phyloP scores from a whole-genome alignment of 208 protist species.

The Acanthamoeba lenticulata region DNA sequence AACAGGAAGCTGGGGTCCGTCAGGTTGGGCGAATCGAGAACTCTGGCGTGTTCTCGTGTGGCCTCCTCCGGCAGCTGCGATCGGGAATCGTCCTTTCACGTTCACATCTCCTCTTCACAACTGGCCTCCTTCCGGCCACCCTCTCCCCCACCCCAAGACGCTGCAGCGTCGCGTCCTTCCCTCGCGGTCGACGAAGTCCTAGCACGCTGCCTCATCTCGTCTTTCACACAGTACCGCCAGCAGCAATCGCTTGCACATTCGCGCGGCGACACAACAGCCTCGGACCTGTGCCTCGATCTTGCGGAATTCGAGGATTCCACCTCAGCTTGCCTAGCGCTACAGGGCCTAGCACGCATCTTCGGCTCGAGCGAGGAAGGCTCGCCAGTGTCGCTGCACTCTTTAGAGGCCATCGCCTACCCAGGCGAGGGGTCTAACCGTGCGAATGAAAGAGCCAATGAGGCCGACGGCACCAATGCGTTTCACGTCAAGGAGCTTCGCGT shows the following conservation, averaged over 20 bases:
- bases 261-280: background rate
- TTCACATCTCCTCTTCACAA: background rate
- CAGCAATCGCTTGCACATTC: background rate
- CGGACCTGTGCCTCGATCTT: background rate
- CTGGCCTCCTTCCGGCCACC: background rate
- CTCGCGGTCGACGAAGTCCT: background rate
- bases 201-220: background rate
- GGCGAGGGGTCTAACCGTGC: background rate
- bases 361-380: background rate
- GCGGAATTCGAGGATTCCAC: background rate
- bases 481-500: background rate
- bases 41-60: background rate
- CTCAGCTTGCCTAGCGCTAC: background rate
- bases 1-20: background rate
- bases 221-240: background rate
- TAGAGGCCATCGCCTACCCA: slow-evolving; percentile 1
- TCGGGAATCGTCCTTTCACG: background rate
- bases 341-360: slow-evolving; percentile 4
- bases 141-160: background rate
- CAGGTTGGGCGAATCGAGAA: background rate
- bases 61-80: background rate
- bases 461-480: background rate
- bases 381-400: background rate
- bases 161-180: background rate
- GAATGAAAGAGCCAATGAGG: background rate